Conservation (phyloP, 2,329 filamentous ascomycete species). For the Nothopassalora personata region DNA sequence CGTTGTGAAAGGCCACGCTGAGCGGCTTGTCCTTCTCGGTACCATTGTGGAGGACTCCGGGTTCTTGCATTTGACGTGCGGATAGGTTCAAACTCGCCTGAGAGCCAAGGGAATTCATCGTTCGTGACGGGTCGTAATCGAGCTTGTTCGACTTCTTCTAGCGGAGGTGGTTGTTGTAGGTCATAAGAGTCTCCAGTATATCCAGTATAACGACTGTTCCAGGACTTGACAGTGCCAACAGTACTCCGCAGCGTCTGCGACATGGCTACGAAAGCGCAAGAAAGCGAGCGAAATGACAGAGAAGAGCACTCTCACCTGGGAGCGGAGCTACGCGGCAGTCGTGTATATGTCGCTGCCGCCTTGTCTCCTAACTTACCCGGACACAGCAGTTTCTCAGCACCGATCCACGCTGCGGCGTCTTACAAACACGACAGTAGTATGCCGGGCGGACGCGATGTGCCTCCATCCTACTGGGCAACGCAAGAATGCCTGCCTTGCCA, state of each 20-base stretch:
- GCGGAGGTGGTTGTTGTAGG: constrained; percentile 16
- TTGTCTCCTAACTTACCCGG: neutral
- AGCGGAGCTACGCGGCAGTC: constrained; percentile 9
- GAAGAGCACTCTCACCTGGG: neutral
- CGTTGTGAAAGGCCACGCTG: constrained; percentile 15
- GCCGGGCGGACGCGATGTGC: neutral
- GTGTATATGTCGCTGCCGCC: constrained; percentile 17
- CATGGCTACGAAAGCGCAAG: constrained; percentile 17
- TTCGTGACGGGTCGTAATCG: constrained; percentile 24
- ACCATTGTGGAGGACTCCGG: constrained; percentile 28
- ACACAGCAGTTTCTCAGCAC: neutral
- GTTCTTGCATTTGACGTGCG: constrained; percentile 18
- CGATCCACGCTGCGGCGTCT: constrained; percentile 1
- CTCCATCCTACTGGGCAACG: neutral
- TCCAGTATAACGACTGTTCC: constrained; percentile 26
- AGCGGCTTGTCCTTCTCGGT: constrained; percentile 26
- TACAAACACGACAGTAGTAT: neutral
- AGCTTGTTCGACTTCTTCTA: constrained; percentile 29
- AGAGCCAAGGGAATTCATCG: constrained; percentile 32
- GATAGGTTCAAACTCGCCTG: constrained; percentile 30
- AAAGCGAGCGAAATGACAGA: constrained; percentile 8
- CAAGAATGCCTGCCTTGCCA: neutral
- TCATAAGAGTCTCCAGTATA: constrained; percentile 26
- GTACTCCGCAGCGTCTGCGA: constrained; percentile 28
- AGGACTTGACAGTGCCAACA: constrained; percentile 31